Conservation (phyloP, 2,329 filamentous ascomycete species). For the Claviceps quebecensis region DNA sequence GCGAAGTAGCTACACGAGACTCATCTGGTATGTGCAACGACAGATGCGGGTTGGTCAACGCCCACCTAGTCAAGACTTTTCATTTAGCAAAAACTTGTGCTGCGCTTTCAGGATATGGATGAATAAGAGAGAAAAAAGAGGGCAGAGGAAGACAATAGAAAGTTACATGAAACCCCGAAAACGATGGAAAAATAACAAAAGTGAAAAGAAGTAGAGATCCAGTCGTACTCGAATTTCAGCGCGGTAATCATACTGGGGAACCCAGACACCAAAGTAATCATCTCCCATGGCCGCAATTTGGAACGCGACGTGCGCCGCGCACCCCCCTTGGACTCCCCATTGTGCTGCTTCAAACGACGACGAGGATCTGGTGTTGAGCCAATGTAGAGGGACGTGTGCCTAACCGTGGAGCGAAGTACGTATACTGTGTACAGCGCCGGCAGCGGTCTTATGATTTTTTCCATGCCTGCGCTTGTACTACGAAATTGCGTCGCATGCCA, state of each 20-base stretch:
- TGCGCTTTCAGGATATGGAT: conserved; percentile 8
- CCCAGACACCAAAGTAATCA: conserved; percentile 72
- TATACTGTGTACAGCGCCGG: conserved; percentile 92
- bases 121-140: neutral
- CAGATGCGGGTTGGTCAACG: conserved; percentile 71
- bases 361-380: conserved; percentile 84
- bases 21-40: conserved; percentile 62
- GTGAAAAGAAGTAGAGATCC: neutral
- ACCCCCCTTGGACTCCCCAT: conserved; percentile 70
- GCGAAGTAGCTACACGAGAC: conserved; percentile 42
- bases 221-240: conserved; percentile 75
- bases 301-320: conserved; percentile 59
- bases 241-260: conserved; percentile 81
- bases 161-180: conserved; percentile 43
- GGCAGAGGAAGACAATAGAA: neutral
- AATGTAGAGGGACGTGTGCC: conserved; percentile 63
- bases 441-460: conserved; percentile 41
- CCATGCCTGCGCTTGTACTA: conserved; percentile 19
- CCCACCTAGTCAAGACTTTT: conserved; percentile 51
- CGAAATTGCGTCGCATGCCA: neutral
- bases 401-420: conserved; percentile 69
- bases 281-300: conserved; percentile 74
- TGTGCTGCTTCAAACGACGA: conserved; percentile 78
- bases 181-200: neutral
- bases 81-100: conserved; percentile 3